phyloP scores from a whole-genome alignment of 2,329 filamentous ascomycete genomes.

The Dactylella cylindrospora region DNA sequence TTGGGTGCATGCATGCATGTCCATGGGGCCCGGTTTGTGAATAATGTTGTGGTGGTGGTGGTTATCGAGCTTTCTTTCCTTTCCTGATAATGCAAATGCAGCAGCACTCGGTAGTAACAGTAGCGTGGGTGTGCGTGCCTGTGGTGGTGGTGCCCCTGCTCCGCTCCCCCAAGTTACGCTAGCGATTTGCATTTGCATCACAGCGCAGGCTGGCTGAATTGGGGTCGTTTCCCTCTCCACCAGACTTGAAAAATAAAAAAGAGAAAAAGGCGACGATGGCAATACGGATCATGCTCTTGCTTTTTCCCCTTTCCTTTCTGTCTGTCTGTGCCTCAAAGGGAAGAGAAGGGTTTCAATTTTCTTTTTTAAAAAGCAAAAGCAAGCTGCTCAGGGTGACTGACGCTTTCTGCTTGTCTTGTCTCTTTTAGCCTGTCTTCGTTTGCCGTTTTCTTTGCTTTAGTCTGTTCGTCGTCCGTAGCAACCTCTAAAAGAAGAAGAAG shows the following conservation, averaged over 20 bases:
- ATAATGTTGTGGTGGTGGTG: constrained; percentile 24
- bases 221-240: no score
- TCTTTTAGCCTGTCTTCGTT: constrained; percentile 1
- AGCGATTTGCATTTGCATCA: constrained; percentile 16
- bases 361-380: constrained; percentile 14
- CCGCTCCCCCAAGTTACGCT: no score
- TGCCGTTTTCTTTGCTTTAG: not conserved
- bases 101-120: no score
- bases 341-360: constrained; percentile 15
- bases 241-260: not conserved
- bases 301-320: not conserved
- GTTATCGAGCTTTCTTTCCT: constrained; percentile 28
- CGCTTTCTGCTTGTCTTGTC: constrained; percentile 8
- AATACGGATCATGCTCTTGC: not conserved
- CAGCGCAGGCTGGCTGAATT: no score
- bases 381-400: no score
- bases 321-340: constrained; percentile 5
- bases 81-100: no score
- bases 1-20: constrained; percentile 4
- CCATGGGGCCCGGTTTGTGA: no score
- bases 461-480: constrained; percentile 40
- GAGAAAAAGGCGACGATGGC: constrained; percentile 1
- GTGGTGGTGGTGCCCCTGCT: constrained; percentile 10
- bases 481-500: constrained; percentile 8
- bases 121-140: no score